Percentiles rank a stretch among this genome's conserved stretches.
phyloP scores from a whole-genome alignment of 2,329 filamentous ascomycete species.

The Onygenales sp. region DNA sequence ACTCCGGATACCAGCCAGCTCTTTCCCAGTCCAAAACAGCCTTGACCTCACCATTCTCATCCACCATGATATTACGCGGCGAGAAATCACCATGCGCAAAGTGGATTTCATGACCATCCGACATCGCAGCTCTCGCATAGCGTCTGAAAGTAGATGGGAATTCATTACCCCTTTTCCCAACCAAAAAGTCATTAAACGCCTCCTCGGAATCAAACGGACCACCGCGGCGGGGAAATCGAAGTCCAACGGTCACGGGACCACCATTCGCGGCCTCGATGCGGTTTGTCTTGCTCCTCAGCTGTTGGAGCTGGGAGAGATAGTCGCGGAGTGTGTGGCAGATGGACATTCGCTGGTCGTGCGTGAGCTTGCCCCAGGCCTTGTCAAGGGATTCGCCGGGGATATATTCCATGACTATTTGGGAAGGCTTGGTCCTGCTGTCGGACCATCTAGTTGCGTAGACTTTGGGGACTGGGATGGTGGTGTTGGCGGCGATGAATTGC shows the following conservation, averaged over 20 bases:
- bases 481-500: background rate
- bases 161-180: background rate
- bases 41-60: conserved; percentile 10
- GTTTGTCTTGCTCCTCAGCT: background rate
- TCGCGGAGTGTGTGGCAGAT: conserved; percentile 3
- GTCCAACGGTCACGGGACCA: background rate
- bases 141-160: background rate
- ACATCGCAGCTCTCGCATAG: background rate
- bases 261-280: conserved; percentile 1
- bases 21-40: conserved; percentile 15
- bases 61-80: conserved; percentile 12
- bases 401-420: background rate
- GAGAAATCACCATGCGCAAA: conserved; percentile 13
- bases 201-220: conserved; percentile 4
- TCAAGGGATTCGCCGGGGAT: conserved; percentile 4
- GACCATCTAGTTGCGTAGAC: background rate
- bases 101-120: conserved; percentile 1
- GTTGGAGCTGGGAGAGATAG: conserved; percentile 5
- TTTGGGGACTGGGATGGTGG: background rate
- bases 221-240: background rate
- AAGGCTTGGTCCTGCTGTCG: background rate
- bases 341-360: background rate
- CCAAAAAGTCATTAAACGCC: conserved; percentile 5
- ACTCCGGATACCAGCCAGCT: conserved; percentile 11
- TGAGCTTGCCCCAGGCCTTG: conserved; percentile 3